Percentiles rank a stretch among this genome's conserved stretches.
phyloP scores from a whole-genome alignment of 2,329 filamentous ascomycete species.

The Hypomyces rosellus region DNA sequence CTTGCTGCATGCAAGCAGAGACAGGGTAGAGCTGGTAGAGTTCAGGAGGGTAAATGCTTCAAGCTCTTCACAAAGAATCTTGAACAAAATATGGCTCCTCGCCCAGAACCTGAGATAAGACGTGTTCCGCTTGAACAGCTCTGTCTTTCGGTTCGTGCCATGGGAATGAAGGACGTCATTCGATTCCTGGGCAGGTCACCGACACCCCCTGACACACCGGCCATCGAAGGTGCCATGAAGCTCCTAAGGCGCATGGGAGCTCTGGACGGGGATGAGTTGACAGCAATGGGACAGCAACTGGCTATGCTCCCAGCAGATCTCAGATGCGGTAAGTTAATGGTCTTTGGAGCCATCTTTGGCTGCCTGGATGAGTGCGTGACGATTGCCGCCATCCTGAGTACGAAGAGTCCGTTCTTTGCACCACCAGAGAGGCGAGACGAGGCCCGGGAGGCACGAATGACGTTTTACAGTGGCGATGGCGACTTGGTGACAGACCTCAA shows the following conservation, averaged over 20 bases:
- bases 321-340: conserved; percentile 87
- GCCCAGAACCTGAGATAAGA: conserved; percentile 89
- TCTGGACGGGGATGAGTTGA: conserved; percentile 77
- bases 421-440: conserved; percentile 78
- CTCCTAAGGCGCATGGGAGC: conserved; percentile 82
- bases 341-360: conserved; percentile 89
- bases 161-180: conserved; percentile 80
- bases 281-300: conserved; percentile 86
- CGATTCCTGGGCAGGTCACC: conserved; percentile 78
- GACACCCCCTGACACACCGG: conserved; percentile 78
- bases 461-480: conserved; percentile 72
- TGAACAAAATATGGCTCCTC: conserved; percentile 78
- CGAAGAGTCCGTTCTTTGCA: conserved; percentile 77
- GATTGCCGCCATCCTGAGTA: conserved; percentile 87
- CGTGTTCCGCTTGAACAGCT: conserved; percentile 90
- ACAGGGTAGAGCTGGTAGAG: conserved; percentile 86
- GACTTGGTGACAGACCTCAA: conserved; percentile 83
- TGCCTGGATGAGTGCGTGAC: conserved; percentile 84
- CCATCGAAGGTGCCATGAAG: conserved; percentile 77
- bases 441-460: conserved; percentile 66
- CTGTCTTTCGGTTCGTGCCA: conserved; percentile 88
- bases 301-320: conserved; percentile 92
- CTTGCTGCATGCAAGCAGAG: conserved; percentile 91
- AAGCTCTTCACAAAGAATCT: conserved; percentile 87
- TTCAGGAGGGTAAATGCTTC: conserved; percentile 86